These are phyloP conservation scores for Neonectria punicea DNA, from an alignment of 2,329 filamentous ascomycete genomes.

Conservation along the genomic window DNA sequence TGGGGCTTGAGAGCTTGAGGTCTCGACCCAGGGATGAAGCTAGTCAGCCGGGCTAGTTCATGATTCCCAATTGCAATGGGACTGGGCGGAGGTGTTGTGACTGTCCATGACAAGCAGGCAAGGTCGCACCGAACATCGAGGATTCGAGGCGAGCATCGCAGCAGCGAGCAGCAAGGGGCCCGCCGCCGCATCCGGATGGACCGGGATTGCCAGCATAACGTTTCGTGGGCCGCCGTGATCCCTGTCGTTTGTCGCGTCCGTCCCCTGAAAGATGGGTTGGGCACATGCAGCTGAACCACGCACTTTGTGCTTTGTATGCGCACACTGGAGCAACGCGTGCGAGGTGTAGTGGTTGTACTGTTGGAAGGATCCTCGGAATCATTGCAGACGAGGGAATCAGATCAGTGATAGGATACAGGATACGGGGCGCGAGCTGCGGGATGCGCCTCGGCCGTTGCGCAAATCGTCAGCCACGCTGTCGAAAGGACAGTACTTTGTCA, in stretches of 20 bases:
- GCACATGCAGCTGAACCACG: slow-evolving; percentile 12
- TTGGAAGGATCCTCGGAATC: neutral
- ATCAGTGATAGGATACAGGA: neutral
- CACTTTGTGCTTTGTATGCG: neutral
- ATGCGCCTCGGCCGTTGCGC: slow-evolving; percentile 18
- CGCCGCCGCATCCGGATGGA: slow-evolving; percentile 37
- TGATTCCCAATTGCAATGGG: slow-evolving; percentile 24
- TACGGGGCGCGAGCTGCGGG: neutral
- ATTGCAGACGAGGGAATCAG: neutral
- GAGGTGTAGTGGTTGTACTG: slow-evolving; percentile 7
- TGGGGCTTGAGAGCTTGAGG: slow-evolving; percentile 1
- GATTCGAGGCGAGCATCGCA: neutral
- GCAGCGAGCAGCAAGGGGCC: slow-evolving; percentile 9
- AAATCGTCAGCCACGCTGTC: slow-evolving; percentile 11
- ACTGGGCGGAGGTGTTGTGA: slow-evolving; percentile 19
- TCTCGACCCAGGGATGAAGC: slow-evolving; percentile 23
- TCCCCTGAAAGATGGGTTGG: slow-evolving; percentile 19
- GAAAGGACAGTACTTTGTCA: neutral
- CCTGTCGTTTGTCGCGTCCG: slow-evolving; percentile 19
- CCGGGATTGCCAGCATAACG: slow-evolving; percentile 23
- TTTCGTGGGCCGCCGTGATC: slow-evolving; percentile 12
- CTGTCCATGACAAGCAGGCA: slow-evolving; percentile 9
- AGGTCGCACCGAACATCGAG: neutral
- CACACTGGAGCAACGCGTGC: slow-evolving; percentile 8
- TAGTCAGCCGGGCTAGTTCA: slow-evolving; percentile 20